These are phyloP conservation scores for Pseudogymnoascus sp. DNA, from an alignment of 2,329 filamentous ascomycete species.

Conservation along the genomic window DNA sequence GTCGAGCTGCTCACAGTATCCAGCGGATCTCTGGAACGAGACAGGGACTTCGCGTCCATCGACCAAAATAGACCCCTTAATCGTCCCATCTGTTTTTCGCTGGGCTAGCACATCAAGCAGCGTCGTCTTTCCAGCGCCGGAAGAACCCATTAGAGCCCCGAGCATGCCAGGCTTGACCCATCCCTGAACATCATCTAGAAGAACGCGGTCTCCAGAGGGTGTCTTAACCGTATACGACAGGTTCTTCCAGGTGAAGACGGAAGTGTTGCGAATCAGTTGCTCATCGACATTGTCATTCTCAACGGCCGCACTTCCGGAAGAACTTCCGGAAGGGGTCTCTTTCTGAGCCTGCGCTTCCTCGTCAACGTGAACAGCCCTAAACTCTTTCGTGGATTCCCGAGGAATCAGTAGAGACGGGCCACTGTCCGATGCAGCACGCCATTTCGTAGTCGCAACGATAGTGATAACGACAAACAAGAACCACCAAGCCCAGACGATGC, in stretches of 20 bases:
- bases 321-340: no score
- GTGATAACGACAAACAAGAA: conserved; percentile 51
- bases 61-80: conserved; percentile 71
- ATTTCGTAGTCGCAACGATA: conserved; percentile 48
- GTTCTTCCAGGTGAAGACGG: conserved; percentile 68
- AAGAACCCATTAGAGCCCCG: conserved; percentile 53
- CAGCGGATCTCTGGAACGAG: conserved; percentile 68
- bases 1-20: conserved; percentile 90
- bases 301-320: conserved; percentile 35
- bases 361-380: no score
- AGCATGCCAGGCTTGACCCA: conserved; percentile 68
- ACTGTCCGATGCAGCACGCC: conserved; percentile 30
- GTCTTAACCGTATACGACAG: conserved; percentile 62
- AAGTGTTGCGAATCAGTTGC: conserved; percentile 53
- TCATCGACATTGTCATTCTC: conserved; percentile 22
- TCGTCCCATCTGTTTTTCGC: conserved; percentile 81
- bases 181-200: conserved; percentile 73
- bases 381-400: background rate
- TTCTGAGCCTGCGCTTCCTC: no score
- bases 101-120: conserved; percentile 78
- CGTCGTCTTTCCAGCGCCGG: conserved; percentile 80
- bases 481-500: conserved; percentile 58
- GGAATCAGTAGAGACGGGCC: background rate
- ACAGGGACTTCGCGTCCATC: conserved; percentile 61
- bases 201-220: conserved; percentile 52